A percentile compares a stretch with the other conserved stretches of the same genome.
phyloP scores from a whole-genome alignment of 148 eudicot species.

The Rhododendron kiyosumense region DNA sequence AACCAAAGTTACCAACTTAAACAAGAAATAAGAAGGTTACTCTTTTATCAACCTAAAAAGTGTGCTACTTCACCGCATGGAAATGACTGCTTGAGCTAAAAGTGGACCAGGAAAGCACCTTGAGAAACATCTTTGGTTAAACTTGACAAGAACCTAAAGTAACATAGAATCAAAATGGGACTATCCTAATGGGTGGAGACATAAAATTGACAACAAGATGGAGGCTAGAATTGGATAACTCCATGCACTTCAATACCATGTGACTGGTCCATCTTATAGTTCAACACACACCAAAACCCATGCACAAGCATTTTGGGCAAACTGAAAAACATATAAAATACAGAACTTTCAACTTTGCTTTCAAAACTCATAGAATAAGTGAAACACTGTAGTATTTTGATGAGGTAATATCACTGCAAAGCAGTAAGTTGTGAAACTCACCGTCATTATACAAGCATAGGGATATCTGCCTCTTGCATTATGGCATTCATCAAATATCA shows the following conservation, averaged over 20 bases:
- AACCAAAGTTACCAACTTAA: not conserved
- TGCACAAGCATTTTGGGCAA: not conserved
- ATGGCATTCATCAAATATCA: slow-evolving; percentile 94
- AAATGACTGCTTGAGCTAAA: not conserved
- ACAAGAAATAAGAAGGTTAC: not conserved
- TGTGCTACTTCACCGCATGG: not conserved
- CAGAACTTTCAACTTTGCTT: no score
- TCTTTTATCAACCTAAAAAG: not conserved
- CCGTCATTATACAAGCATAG: slow-evolving; percentile 86
- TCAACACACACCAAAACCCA: not conserved
- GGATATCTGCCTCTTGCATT: slow-evolving; percentile 68
- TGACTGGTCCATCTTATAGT: not conserved
- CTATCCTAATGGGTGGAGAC: not conserved
- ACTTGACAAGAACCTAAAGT: not conserved
- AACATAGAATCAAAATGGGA: not conserved
- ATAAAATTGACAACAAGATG: not conserved
- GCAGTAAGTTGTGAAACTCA: slow-evolving; percentile 7
- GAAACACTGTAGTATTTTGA: not conserved
- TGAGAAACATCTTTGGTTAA: not conserved
- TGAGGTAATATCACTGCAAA: not conserved
- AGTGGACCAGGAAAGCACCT: not conserved
- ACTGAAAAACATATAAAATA: not conserved
- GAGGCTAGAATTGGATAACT: not conserved
- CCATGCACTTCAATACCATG: not conserved
- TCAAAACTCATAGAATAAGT: not conserved